phyloP scores from a whole-genome alignment of 352 stramenopile species.

The Phytophthora europaea region DNA sequence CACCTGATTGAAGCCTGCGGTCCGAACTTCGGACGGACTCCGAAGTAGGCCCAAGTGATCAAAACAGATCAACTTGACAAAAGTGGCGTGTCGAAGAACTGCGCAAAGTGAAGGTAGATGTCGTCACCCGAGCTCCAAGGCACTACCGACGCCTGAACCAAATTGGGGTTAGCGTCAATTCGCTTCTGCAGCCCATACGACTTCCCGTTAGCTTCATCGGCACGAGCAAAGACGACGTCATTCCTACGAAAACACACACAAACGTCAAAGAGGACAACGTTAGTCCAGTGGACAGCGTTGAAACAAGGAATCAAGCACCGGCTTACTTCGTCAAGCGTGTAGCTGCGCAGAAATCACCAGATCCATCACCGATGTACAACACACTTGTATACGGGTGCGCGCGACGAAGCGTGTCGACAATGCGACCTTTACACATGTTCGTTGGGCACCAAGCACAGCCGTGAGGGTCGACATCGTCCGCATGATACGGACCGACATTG shows the following conservation, averaged over 20 bases:
- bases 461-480: slow-evolving; percentile 46
- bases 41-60: too few relatives aligned
- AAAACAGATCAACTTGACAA: slow-evolving; percentile 1
- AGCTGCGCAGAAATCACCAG: slow-evolving; percentile 75
- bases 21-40: too few relatives aligned
- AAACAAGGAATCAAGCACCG: neutral
- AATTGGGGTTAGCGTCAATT: slow-evolving; percentile 42
- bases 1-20: too few relatives aligned
- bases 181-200: slow-evolving; percentile 69
- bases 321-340: slow-evolving; percentile 63
- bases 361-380: slow-evolving; percentile 80
- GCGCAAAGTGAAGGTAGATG: slow-evolving; percentile 64
- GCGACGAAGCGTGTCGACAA: slow-evolving; percentile 60
- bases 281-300: neutral
- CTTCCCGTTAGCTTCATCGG: slow-evolving; percentile 53
- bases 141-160: slow-evolving; percentile 57
- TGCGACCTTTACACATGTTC: slow-evolving; percentile 89
- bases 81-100: slow-evolving; percentile 31
- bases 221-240: slow-evolving; percentile 77
- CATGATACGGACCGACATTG: slow-evolving; percentile 66
- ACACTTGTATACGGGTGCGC: slow-evolving; percentile 51
- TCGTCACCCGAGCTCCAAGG: slow-evolving; percentile 73
- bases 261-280: neutral
- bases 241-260: slow-evolving; percentile 29
- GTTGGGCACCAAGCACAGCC: slow-evolving; percentile 66